phyloP scores from a whole-genome alignment of 805 yeast species.

The Teunomyces gatunensis region DNA sequence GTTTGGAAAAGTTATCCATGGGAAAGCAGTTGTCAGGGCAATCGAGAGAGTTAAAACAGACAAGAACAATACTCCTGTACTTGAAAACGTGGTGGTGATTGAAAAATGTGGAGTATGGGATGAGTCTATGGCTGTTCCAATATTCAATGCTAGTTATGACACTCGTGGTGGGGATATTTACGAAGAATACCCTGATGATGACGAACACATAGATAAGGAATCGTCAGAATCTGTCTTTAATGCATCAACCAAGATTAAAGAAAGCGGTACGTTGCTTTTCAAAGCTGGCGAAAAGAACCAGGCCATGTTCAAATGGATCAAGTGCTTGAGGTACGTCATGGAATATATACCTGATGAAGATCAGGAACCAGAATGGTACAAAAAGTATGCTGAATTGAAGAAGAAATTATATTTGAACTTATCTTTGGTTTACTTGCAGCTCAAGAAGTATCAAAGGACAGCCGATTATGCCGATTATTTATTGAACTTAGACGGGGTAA shows the following conservation, averaged over 20 bases:
- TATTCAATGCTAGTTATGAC: conserved; percentile 60
- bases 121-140: conserved; percentile 51
- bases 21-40: conserved; percentile 67
- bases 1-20: conserved; percentile 68
- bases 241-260: conserved; percentile 58
- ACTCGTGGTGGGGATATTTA: conserved; percentile 64
- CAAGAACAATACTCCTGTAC: conserved; percentile 43
- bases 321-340: conserved; percentile 66
- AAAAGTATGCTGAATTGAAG: conserved; percentile 49
- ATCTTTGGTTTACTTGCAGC: conserved; percentile 52
- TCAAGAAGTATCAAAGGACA: conserved; percentile 47
- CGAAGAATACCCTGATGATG: conserved; percentile 81
- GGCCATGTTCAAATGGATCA: conserved; percentile 61
- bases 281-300: conserved; percentile 49
- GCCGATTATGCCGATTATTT: conserved; percentile 55
- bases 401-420: conserved; percentile 57
- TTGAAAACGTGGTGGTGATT: conserved; percentile 44
- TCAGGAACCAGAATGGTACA: conserved; percentile 50
- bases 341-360: conserved; percentile 72
- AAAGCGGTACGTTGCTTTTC: conserved; percentile 61
- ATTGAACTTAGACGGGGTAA: conserved; percentile 46
- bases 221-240: conserved; percentile 50
- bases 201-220: conserved; percentile 53
- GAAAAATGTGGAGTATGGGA: conserved; percentile 64
- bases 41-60: conserved; percentile 49